Conservation (phyloP, 2,329 filamentous ascomycete genomes). For the Phialophora chinensis region DNA sequence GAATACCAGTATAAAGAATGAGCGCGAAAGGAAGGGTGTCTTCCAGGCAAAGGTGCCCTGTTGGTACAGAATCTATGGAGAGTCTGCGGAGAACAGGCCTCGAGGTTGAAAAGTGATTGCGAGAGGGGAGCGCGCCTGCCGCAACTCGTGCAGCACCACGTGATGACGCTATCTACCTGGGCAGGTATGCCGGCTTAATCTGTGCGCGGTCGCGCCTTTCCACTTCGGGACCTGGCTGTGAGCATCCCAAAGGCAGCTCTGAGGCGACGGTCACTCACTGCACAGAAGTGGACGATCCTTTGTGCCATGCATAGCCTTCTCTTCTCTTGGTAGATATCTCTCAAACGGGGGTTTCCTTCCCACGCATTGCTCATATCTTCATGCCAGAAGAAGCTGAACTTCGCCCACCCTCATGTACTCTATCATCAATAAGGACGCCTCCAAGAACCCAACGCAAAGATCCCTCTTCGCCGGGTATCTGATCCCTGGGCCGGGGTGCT, state of each 20-base stretch:
- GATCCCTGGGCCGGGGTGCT: slow-evolving; percentile 5
- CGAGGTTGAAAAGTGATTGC: slow-evolving; percentile 13
- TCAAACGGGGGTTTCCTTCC: slow-evolving; percentile 4
- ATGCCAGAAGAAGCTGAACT: slow-evolving; percentile 27
- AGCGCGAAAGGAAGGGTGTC: slow-evolving; percentile 14
- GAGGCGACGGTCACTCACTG: neutral
- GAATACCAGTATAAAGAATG: slow-evolving; percentile 17
- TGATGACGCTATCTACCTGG: slow-evolving; percentile 4
- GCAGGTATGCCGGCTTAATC: neutral
- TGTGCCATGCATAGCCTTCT: slow-evolving; percentile 4
- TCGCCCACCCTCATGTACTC: slow-evolving; percentile 21
- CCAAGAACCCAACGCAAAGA: slow-evolving; percentile 30
- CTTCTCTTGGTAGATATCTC: neutral
- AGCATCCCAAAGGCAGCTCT: neutral
- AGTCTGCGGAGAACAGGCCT: slow-evolving; percentile 21
- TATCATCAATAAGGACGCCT: slow-evolving; percentile 29
- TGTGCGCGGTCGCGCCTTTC: neutral
- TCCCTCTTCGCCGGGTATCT: slow-evolving; percentile 15
- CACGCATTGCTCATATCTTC: slow-evolving; percentile 34
- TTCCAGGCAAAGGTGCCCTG: slow-evolving; percentile 13
- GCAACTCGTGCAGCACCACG: slow-evolving; percentile 6
- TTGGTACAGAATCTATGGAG: slow-evolving; percentile 12
- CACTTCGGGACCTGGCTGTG: neutral
- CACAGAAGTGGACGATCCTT: neutral
- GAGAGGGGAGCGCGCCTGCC: slow-evolving; percentile 14